These are phyloP conservation scores for Tubosaeta brunneosetosa DNA, from an alignment of 768 basidiomycete genomes.

Conservation along the genomic window DNA sequence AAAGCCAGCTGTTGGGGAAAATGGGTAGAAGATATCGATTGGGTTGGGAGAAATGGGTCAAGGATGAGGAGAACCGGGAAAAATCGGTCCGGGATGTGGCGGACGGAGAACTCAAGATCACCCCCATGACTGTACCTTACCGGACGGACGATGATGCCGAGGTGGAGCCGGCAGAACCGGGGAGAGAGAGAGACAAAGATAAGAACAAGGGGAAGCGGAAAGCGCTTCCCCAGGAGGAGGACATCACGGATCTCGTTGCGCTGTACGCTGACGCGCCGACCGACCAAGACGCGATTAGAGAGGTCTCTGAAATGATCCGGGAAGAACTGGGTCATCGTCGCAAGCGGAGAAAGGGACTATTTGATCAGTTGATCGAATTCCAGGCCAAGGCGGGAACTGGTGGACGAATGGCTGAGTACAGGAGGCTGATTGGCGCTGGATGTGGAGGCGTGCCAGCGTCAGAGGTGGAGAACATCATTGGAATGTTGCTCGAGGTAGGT, in stretches of 20 bases:
- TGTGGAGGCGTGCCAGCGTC: constrained; percentile 80
- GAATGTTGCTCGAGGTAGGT: constrained; percentile 78
- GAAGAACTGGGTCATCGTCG: constrained; percentile 63
- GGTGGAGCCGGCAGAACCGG: constrained; percentile 34
- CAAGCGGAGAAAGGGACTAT: constrained; percentile 64
- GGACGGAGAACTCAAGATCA: constrained; percentile 50
- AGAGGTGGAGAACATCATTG: constrained; percentile 86
- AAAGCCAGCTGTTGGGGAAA: constrained; percentile 61
- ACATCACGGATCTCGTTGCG: constrained; percentile 58
- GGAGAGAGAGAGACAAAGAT: constrained; percentile 41
- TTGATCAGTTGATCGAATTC: constrained; percentile 72
- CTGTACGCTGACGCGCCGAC: constrained; percentile 56
- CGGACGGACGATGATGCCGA: constrained; percentile 44
- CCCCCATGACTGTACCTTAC: constrained; percentile 42
- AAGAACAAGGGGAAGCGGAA: constrained; percentile 55
- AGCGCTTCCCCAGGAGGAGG: constrained; percentile 45
- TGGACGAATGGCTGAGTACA: constrained; percentile 84
- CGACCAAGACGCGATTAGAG: constrained; percentile 49
- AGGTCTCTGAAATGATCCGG: constrained; percentile 55
- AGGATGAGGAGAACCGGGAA: constrained; percentile 79
- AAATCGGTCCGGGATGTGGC: constrained; percentile 58
- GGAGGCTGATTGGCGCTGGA: constrained; percentile 82
- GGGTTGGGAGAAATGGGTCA: constrained; percentile 93
- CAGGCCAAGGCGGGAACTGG: constrained; percentile 90
- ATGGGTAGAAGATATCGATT: constrained; percentile 79